Conservation (phyloP, 768 basidiomycete genomes). For the Amanita fuliginea region DNA sequence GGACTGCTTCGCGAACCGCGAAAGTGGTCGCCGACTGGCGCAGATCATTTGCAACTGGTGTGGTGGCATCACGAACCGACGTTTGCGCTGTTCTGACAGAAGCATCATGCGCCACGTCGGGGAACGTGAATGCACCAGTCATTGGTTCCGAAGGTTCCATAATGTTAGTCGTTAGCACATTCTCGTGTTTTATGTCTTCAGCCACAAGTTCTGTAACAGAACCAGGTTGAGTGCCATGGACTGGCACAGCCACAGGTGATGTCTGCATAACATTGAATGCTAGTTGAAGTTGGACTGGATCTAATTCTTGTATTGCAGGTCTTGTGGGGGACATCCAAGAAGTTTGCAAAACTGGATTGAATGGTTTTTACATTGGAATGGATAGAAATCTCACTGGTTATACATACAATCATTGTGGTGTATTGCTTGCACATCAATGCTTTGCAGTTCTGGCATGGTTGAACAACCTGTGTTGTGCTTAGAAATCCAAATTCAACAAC, state of each 20-base stretch:
- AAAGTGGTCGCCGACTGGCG: neutral
- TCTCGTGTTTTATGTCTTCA: neutral
- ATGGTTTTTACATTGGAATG: too few relatives aligned
- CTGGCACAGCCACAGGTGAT: neutral
- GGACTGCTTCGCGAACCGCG: neutral
- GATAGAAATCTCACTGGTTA: too few relatives aligned
- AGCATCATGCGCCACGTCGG: neutral
- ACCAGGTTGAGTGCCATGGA: neutral
- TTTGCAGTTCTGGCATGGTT: neutral
- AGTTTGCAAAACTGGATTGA: neutral
- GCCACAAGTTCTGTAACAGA: neutral
- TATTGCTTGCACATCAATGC: neutral
- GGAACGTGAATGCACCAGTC: too few relatives aligned
- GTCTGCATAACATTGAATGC: neutral
- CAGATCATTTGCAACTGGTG: neutral
- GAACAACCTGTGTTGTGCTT: neutral
- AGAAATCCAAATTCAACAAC: neutral
- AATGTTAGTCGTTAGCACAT: too few relatives aligned
- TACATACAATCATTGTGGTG: neutral
- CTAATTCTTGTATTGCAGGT: neutral
- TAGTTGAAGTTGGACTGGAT: neutral
- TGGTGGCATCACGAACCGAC: neutral
- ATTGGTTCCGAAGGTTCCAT: neutral
- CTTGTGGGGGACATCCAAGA: neutral
- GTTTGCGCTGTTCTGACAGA: neutral